Conservation (phyloP, 2,329 filamentous ascomycete species). For the Paraconiothyrium sp. region DNA sequence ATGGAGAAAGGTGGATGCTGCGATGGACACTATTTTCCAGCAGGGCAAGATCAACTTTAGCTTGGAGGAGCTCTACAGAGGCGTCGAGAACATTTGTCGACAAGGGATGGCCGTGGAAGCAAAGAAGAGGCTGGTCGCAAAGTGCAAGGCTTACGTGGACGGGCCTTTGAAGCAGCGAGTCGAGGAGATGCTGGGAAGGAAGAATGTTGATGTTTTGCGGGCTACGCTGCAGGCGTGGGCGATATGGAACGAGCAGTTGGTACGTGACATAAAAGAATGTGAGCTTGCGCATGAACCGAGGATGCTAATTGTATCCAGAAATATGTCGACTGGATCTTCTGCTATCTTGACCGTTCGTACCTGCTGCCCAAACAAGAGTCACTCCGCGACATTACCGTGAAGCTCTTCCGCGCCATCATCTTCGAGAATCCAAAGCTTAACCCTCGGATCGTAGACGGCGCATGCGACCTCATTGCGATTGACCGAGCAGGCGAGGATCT, state of each 20-base stretch:
- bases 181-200: constrained; percentile 63
- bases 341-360: constrained; percentile 91
- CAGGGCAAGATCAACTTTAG: constrained; percentile 69
- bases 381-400: constrained; percentile 82
- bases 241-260: constrained; percentile 80
- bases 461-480: constrained; percentile 78
- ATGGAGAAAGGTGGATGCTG: constrained; percentile 77
- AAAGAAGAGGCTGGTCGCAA: constrained; percentile 70
- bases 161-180: constrained; percentile 67
- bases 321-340: constrained; percentile 87
- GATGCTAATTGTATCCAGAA: constrained; percentile 59
- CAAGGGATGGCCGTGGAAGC: constrained; percentile 76
- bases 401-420: constrained; percentile 74
- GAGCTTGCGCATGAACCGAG: not conserved
- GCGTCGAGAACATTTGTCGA: constrained; percentile 90
- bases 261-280: constrained; percentile 51
- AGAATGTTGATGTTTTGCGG: constrained; percentile 71
- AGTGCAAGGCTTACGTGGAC: constrained; percentile 71
- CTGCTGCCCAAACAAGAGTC: constrained; percentile 79
- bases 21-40: constrained; percentile 77
- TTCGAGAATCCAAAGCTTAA: constrained; percentile 64
- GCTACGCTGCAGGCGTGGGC: constrained; percentile 73
- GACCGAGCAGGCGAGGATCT: constrained; percentile 69
- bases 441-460: constrained; percentile 69
- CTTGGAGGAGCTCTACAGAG: constrained; percentile 88